phyloP scores from a whole-genome alignment of 805 yeast genomes.

The Yarrowia phangngaensis region DNA sequence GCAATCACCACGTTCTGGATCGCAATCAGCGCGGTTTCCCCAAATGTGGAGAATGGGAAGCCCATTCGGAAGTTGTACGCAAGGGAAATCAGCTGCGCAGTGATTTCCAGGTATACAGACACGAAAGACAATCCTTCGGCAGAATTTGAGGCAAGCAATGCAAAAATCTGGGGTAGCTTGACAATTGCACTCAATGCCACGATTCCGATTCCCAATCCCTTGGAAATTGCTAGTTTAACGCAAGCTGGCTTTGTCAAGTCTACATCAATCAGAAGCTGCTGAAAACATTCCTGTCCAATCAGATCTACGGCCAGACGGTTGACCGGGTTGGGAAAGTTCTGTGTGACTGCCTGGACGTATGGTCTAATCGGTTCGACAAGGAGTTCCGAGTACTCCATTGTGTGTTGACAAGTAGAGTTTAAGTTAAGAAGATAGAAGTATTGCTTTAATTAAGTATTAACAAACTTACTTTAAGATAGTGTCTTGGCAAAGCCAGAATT shows the following conservation, averaged over 20 bases:
- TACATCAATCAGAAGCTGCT: slow-evolving; percentile 31
- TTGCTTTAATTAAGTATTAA: no score
- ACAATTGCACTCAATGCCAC: slow-evolving; percentile 41
- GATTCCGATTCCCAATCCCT: slow-evolving; percentile 41
- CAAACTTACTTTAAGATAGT: no score
- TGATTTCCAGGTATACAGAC: slow-evolving; percentile 40
- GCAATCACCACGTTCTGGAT: slow-evolving; percentile 41
- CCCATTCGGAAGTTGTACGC: slow-evolving; percentile 42
- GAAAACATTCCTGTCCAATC: slow-evolving; percentile 34
- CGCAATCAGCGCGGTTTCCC: slow-evolving; percentile 41
- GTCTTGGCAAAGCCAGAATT: no score
- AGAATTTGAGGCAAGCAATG: slow-evolving; percentile 38
- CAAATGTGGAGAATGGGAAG: slow-evolving; percentile 43
- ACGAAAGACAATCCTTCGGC: slow-evolving; percentile 41
- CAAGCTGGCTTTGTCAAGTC: slow-evolving; percentile 35
- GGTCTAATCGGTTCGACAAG: slow-evolving; percentile 29
- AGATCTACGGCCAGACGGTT: slow-evolving; percentile 30
- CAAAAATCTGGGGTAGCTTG: slow-evolving; percentile 45
- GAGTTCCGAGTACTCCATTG: slow-evolving; percentile 28
- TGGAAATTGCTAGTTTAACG: slow-evolving; percentile 37
- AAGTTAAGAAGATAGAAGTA: no score
- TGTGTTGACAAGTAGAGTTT: no score
- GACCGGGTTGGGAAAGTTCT: slow-evolving; percentile 32
- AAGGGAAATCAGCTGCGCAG: slow-evolving; percentile 39
- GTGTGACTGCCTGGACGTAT: slow-evolving; percentile 29